Base-by-base conservation (phyloP, 164 flowering plant genomes). In the Piper betle region DNA sequence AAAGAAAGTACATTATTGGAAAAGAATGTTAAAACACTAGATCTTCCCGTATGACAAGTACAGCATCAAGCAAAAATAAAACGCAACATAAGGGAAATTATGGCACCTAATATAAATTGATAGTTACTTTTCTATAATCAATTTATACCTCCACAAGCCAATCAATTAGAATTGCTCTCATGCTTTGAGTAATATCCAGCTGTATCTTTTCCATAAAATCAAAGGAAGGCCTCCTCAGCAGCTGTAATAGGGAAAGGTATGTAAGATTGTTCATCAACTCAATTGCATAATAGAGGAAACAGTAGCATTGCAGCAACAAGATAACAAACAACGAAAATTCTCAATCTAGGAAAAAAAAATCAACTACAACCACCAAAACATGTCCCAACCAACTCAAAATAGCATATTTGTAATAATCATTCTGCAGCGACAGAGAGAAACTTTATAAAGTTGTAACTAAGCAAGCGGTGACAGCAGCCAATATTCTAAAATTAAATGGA, bases 111-210 rank as follows among this genome's bases (percentile, higher is more conserved):
- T 25, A 25, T 25, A 25, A 61, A 61, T 15, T 37, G 37, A 40
- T 53, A 64, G 39, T 37, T 39, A 59, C 46, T 37, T 4, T 4
- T 53, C 33, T 25, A 25, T 25, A 40, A 48, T 33, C 9, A 13
- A 37, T 60, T 59, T 13, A 50, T 67, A 91, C 99, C 96, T 94
- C 99, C 62, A 94, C 96, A 74, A 94, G 99, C 99, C 99, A 94
- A 77, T 94, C 97, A 70, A 94, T 73, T 52, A 94, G 71, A 68
- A 91, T 87, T 12, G 82, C 88, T 16, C 99, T 74, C 99, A 94
- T 94, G 71, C 77, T 71, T 53, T 80, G 80, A 37, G 87, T 80
- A 67, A 94, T 80, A 69, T 91, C 97, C 37, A 68, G 68, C 72
- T 91, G 99, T 58, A 86, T 43, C 53, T 66, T 75, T 64, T 91